Percentiles rank a stretch among this genome's conserved stretches.
Conservation (phyloP, 257 asterid genomes). For the Galeopsis tetrahit region DNA sequence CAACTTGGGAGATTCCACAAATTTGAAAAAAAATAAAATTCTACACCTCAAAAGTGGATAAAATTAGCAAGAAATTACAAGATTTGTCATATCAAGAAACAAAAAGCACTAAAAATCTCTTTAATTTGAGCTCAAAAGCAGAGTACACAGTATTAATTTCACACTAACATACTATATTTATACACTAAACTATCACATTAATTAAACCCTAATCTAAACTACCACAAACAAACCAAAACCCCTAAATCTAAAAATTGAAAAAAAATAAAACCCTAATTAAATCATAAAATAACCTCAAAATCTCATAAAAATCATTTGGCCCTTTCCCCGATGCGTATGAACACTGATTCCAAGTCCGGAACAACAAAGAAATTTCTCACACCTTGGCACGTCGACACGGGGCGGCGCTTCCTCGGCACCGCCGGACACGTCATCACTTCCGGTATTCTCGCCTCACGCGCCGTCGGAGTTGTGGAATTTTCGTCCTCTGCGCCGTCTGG, state of each 20-base stretch:
- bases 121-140: slow-evolving; percentile 19
- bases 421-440: slow-evolving; percentile 67
- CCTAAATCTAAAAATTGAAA: background rate
- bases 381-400: slow-evolving; percentile 58
- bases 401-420: slow-evolving; percentile 90
- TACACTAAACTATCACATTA: slow-evolving; percentile 22
- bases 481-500: slow-evolving; percentile 40
- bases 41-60: too few relatives aligned
- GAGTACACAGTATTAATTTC: slow-evolving; percentile 13
- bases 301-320: slow-evolving; percentile 41
- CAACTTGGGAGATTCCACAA: background rate
- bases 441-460: slow-evolving; percentile 70
- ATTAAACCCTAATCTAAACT: slow-evolving; percentile 28
- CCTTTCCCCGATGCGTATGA: slow-evolving; percentile 55
- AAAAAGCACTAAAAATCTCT: slow-evolving; percentile 14
- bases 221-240: background rate
- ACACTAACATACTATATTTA: slow-evolving; percentile 36
- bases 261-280: background rate
- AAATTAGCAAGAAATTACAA: background rate
- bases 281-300: slow-evolving; percentile 14
- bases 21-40: too few relatives aligned
- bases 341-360: slow-evolving; percentile 82
- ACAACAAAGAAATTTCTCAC: slow-evolving; percentile 67
- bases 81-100: background rate
- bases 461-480: slow-evolving; percentile 77